Conservation (phyloP, 148 eudicot species). For the Agrostemma githago region DNA sequence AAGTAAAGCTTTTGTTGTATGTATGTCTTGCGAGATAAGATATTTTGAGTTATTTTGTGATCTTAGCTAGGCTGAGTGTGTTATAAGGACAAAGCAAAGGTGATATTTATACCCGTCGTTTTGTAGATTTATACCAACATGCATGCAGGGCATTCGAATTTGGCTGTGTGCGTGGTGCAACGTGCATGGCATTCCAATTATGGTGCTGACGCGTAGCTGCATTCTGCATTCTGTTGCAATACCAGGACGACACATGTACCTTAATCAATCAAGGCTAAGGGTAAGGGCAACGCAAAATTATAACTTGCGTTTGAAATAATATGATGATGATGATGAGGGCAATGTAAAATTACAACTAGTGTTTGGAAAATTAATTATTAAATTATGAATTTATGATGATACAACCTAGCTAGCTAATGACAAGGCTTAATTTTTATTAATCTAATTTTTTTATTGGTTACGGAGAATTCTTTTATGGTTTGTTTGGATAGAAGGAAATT, state of each 20-base stretch:
- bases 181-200: constrained; percentile 5
- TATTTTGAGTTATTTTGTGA: neutral
- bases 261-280: no score
- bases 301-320: no score
- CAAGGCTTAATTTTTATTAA: no score
- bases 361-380: no score
- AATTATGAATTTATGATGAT: no score
- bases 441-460: no score
- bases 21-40: neutral
- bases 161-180: neutral
- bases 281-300: no score
- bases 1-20: neutral
- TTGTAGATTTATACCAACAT: neutral
- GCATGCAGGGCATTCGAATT: neutral
- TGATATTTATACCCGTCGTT: neutral
- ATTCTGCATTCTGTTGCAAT: neutral
- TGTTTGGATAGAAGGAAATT: no score
- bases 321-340: no score
- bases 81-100: neutral
- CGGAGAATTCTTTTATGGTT: no score
- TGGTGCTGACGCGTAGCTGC: constrained; percentile 15
- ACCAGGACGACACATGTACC: neutral
- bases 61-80: neutral
- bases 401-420: no score
- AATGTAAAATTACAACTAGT: no score